Percentiles rank a stretch among this genome's conserved stretches.
Conservation (phyloP, 768 basidiomycete genomes). For the Cystofilobasidium bisporidii region DNA sequence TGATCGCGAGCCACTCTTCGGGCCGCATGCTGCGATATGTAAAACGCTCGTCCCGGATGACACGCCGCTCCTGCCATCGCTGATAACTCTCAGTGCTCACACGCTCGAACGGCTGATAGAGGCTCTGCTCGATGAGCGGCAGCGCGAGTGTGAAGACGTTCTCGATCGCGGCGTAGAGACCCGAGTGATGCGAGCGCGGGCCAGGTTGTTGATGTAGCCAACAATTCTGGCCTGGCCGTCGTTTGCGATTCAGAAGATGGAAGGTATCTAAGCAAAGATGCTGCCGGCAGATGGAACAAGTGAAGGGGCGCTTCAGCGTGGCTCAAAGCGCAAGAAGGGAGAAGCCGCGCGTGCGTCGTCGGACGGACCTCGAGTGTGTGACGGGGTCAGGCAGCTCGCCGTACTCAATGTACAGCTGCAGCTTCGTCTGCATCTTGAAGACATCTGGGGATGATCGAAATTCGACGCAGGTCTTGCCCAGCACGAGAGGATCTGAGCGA, state of each 20-base stretch:
- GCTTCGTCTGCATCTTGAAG: background rate
- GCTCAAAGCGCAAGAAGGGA: too few species aligned
- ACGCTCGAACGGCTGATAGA: slow-evolving; percentile 1
- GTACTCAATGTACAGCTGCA: slow-evolving; percentile 1
- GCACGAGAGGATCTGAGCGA: slow-evolving; percentile 2
- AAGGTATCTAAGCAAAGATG: slow-evolving; percentile 17
- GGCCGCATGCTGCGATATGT: background rate
- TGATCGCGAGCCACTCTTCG: background rate
- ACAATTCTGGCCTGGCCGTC: slow-evolving; percentile 6
- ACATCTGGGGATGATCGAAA: background rate
- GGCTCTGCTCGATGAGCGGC: slow-evolving; percentile 13
- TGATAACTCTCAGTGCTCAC: background rate
- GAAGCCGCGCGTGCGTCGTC: background rate
- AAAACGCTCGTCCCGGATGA: background rate
- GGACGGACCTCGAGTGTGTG: slow-evolving; percentile 1
- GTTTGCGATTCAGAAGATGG: slow-evolving; percentile 14
- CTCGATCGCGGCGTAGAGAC: slow-evolving; percentile 18
- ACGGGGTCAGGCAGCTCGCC: background rate
- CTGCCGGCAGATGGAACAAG: background rate
- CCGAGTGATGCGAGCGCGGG: slow-evolving; percentile 14
- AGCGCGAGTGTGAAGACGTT: slow-evolving; percentile 24
- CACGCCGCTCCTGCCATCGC: slow-evolving; percentile 13
- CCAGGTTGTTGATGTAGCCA: slow-evolving; percentile 21
- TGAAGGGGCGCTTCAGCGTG: too few species aligned
- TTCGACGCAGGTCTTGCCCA: background rate